Conservation (phyloP, 345 rosid species). For the Boechera divaricarpa region DNA sequence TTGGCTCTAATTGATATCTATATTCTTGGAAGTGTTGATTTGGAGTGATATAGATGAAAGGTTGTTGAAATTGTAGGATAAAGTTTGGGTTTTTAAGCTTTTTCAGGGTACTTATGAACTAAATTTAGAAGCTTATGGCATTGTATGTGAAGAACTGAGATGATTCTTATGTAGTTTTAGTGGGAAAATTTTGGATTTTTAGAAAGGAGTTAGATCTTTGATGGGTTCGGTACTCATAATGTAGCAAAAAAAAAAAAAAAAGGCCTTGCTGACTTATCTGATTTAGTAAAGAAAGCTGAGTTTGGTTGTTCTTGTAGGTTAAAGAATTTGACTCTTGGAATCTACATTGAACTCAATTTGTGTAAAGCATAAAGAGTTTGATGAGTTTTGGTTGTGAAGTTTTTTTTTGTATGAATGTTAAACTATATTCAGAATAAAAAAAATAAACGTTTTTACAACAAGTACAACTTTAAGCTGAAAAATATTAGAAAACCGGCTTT, state of each 20-base stretch:
- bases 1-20: slow-evolving; percentile 23
- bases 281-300: background rate
- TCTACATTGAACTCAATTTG: background rate
- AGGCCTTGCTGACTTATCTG: background rate
- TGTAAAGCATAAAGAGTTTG: slow-evolving; percentile 6
- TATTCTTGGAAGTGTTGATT: slow-evolving; percentile 26
- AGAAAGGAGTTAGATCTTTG: background rate
- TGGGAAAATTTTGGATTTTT: background rate
- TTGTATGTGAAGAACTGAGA: background rate
- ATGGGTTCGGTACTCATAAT: background rate
- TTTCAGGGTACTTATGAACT: background rate
- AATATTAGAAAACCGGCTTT: too few species aligned
- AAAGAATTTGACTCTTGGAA: slow-evolving; percentile 11
- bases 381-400: background rate
- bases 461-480: too few species aligned
- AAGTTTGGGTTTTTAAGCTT: slow-evolving; percentile 2
- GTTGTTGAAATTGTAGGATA: slow-evolving; percentile 21
- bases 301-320: slow-evolving; percentile 28
- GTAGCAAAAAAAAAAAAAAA: background rate
- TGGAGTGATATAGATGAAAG: slow-evolving; percentile 10
- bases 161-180: background rate
- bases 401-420: too few species aligned
- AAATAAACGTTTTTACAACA: too few species aligned
- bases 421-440: too few species aligned
- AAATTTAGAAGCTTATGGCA: slow-evolving; percentile 10